Evolutionary conservation across 2,329 filamentous ascomycete genomes (phyloP).

Genomic region (Penicillium sp.): DNA sequence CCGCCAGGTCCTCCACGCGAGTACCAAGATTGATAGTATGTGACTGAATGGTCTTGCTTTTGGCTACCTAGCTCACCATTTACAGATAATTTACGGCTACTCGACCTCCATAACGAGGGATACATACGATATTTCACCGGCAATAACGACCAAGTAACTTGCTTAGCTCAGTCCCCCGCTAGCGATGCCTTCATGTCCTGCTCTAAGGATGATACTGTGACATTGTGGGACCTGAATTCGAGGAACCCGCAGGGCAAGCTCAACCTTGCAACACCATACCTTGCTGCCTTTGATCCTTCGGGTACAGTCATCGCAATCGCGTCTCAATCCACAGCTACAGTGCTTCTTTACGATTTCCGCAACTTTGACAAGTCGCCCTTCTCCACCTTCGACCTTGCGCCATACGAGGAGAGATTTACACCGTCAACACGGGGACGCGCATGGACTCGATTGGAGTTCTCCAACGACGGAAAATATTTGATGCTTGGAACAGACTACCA

Average conservation of each 20-base stretch:
- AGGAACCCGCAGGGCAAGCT: conserved; percentile 77
- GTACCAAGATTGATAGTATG: conserved; percentile 86
- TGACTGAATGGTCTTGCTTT: neutral
- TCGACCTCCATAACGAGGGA: conserved; percentile 87
- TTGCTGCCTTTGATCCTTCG: conserved; percentile 88
- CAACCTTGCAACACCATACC: conserved; percentile 74
- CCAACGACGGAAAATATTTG: conserved; percentile 87
- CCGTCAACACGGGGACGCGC: conserved; percentile 48
- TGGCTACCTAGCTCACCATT: conserved; percentile 5
- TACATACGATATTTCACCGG: conserved; percentile 96
- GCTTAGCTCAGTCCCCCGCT: conserved; percentile 77
- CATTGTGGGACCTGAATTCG: conserved; percentile 83
- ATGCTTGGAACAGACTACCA: conserved; percentile 78
- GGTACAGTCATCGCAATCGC: conserved; percentile 88
- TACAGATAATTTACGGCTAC: conserved; percentile 71
- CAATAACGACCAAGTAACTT: conserved; percentile 81
- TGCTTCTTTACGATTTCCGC: conserved; percentile 88
- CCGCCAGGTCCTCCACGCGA: conserved; percentile 90
- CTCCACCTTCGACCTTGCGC: conserved; percentile 72
- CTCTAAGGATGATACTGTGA: conserved; percentile 84
- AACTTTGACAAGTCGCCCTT: conserved; percentile 94
- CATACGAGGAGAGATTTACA: conserved; percentile 55
- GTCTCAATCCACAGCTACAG: conserved; percentile 71
- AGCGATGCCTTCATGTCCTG: conserved; percentile 91
- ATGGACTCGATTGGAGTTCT: conserved; percentile 93